Base-by-base conservation (phyloP, 768 basidiomycete species). In the Coprinopsis sp. region DNA sequence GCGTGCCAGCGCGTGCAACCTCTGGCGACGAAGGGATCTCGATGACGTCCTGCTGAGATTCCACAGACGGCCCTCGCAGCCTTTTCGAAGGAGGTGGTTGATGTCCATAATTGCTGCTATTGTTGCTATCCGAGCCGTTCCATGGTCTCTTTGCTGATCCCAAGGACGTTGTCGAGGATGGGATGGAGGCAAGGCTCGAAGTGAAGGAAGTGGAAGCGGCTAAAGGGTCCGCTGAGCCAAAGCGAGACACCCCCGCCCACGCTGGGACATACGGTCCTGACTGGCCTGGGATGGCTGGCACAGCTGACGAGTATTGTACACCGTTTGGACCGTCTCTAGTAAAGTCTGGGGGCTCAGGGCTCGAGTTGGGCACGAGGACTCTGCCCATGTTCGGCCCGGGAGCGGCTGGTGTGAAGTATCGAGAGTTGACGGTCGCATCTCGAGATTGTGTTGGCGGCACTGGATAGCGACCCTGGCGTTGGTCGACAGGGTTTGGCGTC, bases 351-450 rank as follows among this genome's bases (percentile, higher is more conserved):
- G 40, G 24, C 14, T 42, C 40, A 25, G 87, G 85, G 52, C 85
- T 89, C 44, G 89, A 90, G 65, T 73, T 84, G 38, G 87, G 87
- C 19, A 87, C 87, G 44, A 90, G 79, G 41, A 90, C 65, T 46
- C 67, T 78, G 59, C 77, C 79, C 34, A 70, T 66, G 23, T 75
- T 60, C 8, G 75, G 67, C 6, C n/a, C n/a, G n/a, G 80, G 54
- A 50, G 72, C 57, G 62, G 63, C 33, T 57, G 40, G 24, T 12
- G 72, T 56, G 69, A 74, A 75, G 76, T 80, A 86, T 49, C 78
- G 79, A 47, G 82, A 80, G 63, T 75, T 58, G 30, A 78, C 64
- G n/a, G 82, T 84, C 34, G 77, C 85, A 70, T 90, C 87, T 56
- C 87, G 78, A 50, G 85, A 86, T 69, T 90, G 87, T 29, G 76